A percentile compares a stretch with the other conserved stretches of the same genome.
phyloP scores from a whole-genome alignment of 73 alveolate species.

The Symbiodinium pilosum region DNA sequence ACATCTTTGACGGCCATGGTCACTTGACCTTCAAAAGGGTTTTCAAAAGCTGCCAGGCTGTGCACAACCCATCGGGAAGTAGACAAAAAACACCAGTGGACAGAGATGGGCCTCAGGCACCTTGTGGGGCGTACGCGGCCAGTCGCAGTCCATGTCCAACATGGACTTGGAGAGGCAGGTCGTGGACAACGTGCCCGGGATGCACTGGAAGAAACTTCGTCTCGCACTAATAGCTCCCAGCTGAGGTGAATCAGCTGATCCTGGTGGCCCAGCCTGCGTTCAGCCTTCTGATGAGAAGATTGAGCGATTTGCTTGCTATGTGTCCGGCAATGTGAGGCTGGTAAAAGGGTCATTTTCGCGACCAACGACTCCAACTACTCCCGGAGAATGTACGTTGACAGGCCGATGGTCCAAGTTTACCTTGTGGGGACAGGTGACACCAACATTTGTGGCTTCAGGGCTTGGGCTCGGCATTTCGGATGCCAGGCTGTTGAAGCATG shows the following conservation, averaged over 20 bases:
- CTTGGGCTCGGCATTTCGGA: no score
- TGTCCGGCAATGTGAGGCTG: no score
- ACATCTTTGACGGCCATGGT: slow-evolving; percentile 83
- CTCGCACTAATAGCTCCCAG: not conserved
- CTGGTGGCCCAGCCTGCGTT: no score
- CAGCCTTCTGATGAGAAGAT: no score
- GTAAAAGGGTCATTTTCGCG: slow-evolving; percentile 48
- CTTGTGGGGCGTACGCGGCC: slow-evolving; percentile 46
- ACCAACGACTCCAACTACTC: slow-evolving; percentile 89
- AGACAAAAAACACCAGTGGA: not conserved
- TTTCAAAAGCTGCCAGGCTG: no score
- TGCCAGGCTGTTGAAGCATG: slow-evolving; percentile 51
- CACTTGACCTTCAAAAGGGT: not conserved
- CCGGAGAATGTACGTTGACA: slow-evolving; percentile 59
- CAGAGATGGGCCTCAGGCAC: no score
- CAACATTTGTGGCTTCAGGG: no score
- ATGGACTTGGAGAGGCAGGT: slow-evolving; percentile 73
- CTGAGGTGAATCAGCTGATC: slow-evolving; percentile 2
- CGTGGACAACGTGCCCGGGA: not conserved
- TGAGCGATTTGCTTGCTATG: no score
- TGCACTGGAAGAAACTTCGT: not conserved
- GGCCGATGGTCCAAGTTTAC: no score
- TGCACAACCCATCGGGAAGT: not conserved
- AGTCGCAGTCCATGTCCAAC: slow-evolving; percentile 10
- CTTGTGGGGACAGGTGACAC: no score